Base-by-base conservation (phyloP, 164 flowering plant species). In the Stephania japonica region DNA sequence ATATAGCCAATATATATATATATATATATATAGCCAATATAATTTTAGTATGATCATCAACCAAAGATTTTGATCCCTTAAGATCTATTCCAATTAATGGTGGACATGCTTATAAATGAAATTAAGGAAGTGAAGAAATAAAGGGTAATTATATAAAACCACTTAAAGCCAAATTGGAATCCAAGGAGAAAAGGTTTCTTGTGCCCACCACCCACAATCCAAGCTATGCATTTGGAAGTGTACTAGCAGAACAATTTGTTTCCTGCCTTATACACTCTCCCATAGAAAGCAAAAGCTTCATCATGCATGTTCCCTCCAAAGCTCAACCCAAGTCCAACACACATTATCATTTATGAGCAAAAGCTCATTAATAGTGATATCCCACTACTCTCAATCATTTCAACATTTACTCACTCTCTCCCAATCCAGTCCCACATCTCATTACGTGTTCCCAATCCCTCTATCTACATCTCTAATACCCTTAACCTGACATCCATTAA, bases 351-450 rank as follows among this genome's bases (percentile, higher is more conserved):
- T 41, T 70, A 44, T 74, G 69, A 63, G 65, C 53, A 61, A 50
- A 70, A 70, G 66, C 72, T 79, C 73, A 65, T 72, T 72, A 76
- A 79, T 65, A 81, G 75, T 70, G 14, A 70, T 62, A 73, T 72
- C 70, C 87, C 85, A 86, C 82, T 75, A 78, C 78, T 74, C 74
- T 75, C 82, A 85, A 82, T 82, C 83, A 85, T 84, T 81, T 80
- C 86, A 66, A 80, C 63, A 24, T 63, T 50, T 80, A 18, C 69
- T 73, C 82, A 49, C 11, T 68, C 19, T 66, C 43, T 75, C 78
- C 56, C 75, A 71, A 71, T 32, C 38, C 38, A 32, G 38, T 73
- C 72, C 67, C 74, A 62, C 69, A 68, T 59, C 69, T 47, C 21
- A 44, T 27, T 70, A 10, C 18, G 10, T 42, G 18, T 27, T 67